These are phyloP conservation scores for Aspergillus neotritici DNA, from an alignment of 2,329 filamentous ascomycete genomes.

Conservation along the genomic window DNA sequence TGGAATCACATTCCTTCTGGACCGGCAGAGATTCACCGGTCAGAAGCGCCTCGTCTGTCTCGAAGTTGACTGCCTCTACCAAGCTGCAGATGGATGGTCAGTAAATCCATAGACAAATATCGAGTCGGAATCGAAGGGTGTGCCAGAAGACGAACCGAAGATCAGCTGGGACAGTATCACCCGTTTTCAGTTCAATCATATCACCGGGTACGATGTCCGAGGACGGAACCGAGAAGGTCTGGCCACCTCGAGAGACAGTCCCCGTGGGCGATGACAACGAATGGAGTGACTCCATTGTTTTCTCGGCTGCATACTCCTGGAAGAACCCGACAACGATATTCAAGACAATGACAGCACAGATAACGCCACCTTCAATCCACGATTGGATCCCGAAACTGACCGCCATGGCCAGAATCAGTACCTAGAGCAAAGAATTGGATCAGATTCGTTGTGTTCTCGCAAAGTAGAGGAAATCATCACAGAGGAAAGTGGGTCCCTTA, in stretches of 20 bases:
- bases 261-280: constrained; percentile 51
- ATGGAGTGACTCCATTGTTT: constrained; percentile 53
- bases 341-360: constrained; percentile 53
- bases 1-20: constrained; percentile 42
- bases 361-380: constrained; percentile 53
- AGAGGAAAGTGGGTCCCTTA: constrained; percentile 19
- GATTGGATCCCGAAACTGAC: constrained; percentile 49
- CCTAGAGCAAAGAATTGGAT: constrained; percentile 50
- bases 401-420: constrained; percentile 68
- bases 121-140: no score
- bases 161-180: constrained; percentile 55
- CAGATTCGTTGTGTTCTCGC: constrained; percentile 16
- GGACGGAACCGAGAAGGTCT: constrained; percentile 47
- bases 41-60: constrained; percentile 59
- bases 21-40: constrained; percentile 58
- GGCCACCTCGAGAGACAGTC: constrained; percentile 50
- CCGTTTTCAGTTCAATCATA: constrained; percentile 46
- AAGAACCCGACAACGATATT: constrained; percentile 54
- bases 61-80: constrained; percentile 60
- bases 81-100: constrained; percentile 20
- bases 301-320: constrained; percentile 54
- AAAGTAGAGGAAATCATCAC: constrained; percentile 1
- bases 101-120: no score
- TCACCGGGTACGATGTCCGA: constrained; percentile 56
- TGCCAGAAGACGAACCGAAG: constrained; percentile 43